phyloP scores from a whole-genome alignment of 2,329 filamentous ascomycete species.

The Colletotrichum sp. region DNA sequence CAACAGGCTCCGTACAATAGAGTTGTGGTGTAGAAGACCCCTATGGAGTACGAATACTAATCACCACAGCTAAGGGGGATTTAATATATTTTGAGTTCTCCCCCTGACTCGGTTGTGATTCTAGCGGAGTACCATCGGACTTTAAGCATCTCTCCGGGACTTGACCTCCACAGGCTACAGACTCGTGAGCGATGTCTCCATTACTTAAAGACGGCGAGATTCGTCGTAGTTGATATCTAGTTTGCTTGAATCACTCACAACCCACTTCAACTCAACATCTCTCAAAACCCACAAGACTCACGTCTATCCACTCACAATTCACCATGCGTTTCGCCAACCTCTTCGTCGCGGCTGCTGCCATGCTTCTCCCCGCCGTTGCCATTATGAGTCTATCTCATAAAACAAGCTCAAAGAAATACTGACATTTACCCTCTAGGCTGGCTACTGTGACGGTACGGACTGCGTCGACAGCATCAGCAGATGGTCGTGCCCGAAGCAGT shows the following conservation, averaged over 20 bases:
- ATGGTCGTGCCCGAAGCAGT: neutral
- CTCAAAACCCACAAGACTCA: neutral
- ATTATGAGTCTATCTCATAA: neutral
- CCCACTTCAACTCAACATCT: neutral
- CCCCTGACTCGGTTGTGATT: neutral
- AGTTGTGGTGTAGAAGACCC: neutral
- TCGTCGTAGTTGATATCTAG: fast-evolving
- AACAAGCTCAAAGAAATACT: neutral
- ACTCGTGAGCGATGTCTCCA: too few relatives aligned
- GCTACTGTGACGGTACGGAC: neutral
- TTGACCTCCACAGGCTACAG: neutral
- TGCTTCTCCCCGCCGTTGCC: neutral
- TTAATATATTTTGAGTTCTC: neutral
- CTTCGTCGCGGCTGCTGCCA: neutral
- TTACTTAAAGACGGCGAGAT: neutral
- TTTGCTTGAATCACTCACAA: fast-evolving
- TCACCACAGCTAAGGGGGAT: neutral
- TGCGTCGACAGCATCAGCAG: neutral
- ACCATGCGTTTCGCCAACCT: neutral
- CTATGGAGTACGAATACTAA: neutral
- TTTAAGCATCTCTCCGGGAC: neutral
- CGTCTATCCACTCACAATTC: neutral
- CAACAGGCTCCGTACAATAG: neutral
- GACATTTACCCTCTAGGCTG: neutral
- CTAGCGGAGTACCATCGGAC: neutral